Evolutionary conservation across 768 basidiomycete genomes (phyloP).

Genomic region (Russula foetens): DNA sequence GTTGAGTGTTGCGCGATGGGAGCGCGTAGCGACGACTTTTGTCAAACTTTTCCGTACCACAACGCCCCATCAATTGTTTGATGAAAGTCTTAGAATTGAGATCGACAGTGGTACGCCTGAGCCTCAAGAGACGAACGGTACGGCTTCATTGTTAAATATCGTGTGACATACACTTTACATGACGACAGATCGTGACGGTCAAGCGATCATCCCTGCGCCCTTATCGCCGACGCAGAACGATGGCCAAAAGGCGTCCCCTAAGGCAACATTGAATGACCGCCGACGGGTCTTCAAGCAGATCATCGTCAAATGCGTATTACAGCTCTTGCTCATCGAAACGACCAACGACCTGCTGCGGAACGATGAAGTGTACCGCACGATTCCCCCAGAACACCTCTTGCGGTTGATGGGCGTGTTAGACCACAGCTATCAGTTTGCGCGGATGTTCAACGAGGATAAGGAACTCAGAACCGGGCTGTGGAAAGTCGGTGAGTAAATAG

Average conservation of each 20-base stretch:
- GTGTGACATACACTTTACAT: constrained; percentile 10
- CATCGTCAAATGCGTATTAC: constrained; percentile 98
- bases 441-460: constrained; percentile 97
- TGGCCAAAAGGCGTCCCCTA: constrained; percentile 37
- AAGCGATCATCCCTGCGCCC: constrained; percentile 78
- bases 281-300: constrained; percentile 94
- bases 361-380: constrained; percentile 82
- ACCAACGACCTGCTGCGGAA: constrained; percentile 94
- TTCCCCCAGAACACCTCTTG: constrained; percentile 89
- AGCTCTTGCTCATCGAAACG: constrained; percentile 92
- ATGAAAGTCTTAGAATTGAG: constrained; percentile 82
- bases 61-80: constrained; percentile 94
- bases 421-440: constrained; percentile 96
- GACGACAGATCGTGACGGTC: constrained; percentile 49
- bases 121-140: constrained; percentile 38
- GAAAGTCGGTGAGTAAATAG: constrained; percentile 86
- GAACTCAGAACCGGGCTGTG: constrained; percentile 93
- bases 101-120: constrained; percentile 56
- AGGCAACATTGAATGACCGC: constrained; percentile 58
- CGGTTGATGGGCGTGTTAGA: constrained; percentile 93
- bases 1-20: constrained; percentile 80
- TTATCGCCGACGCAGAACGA: constrained; percentile 64
- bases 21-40: constrained; percentile 84
- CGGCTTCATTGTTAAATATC: neutral
- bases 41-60: constrained; percentile 96